Conservation (phyloP, 2,329 filamentous ascomycete genomes). For the Akanthomyces lecanii region DNA sequence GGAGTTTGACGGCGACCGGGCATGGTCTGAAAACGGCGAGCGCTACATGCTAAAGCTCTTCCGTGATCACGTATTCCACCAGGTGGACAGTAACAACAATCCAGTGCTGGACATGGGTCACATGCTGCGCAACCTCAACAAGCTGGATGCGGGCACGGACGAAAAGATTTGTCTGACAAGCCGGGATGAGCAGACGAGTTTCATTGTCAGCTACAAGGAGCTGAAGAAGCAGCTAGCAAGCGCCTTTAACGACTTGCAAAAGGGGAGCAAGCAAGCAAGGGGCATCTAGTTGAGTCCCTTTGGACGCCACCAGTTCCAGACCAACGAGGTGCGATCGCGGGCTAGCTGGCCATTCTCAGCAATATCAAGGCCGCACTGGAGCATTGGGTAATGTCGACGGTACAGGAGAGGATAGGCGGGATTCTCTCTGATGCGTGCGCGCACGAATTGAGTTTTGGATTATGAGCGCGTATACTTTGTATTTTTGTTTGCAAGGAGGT, state of each 20-base stretch:
- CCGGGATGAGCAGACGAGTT: conserved; percentile 83
- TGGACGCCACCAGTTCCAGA: neutral
- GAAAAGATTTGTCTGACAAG: conserved; percentile 83
- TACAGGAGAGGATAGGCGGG: neutral
- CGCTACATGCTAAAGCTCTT: conserved; percentile 92
- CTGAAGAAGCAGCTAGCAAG: conserved; percentile 62
- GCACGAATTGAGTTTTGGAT: neutral
- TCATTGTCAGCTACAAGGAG: conserved; percentile 88
- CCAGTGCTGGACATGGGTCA: conserved; percentile 84
- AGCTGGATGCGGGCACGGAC: conserved; percentile 83
- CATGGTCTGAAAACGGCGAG: conserved; percentile 90
- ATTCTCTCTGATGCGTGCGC: neutral
- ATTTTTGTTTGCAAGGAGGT: neutral
- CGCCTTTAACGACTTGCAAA: conserved; percentile 56
- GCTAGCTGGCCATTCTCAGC: conserved; percentile 10
- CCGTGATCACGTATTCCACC: conserved; percentile 95
- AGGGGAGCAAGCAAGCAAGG: conserved; percentile 37
- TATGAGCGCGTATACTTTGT: neutral
- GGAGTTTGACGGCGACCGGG: conserved; percentile 70
- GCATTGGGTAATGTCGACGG: neutral
- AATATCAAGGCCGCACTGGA: conserved; percentile 5
- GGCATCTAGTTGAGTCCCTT: conserved; percentile 30
- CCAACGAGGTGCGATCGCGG: conserved; percentile 10
- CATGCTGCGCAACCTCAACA: conserved; percentile 82
- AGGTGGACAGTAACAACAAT: conserved; percentile 79